phyloP scores from a whole-genome alignment of 768 basidiomycete genomes.

The Mrakia hoshinonis region DNA sequence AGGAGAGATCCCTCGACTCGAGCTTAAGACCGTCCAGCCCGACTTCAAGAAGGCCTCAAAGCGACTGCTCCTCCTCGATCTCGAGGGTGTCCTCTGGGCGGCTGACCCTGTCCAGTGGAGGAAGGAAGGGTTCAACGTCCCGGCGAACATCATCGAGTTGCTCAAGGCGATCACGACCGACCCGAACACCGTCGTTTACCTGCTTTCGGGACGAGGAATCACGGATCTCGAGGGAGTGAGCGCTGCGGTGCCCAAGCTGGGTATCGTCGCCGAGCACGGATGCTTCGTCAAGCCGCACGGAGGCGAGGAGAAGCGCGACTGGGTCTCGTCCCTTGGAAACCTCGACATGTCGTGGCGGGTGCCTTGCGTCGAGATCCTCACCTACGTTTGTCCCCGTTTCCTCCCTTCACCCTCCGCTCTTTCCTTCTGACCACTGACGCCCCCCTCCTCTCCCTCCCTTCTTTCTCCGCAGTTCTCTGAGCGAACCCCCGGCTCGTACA shows the following conservation, averaged over 20 bases:
- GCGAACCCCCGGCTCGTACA: conserved; percentile 74
- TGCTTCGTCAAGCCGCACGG: conserved; percentile 64
- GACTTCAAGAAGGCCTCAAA: conserved; percentile 58
- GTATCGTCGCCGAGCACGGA: conserved; percentile 80
- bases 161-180: conserved; percentile 57
- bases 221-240: conserved; percentile 59
- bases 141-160: conserved; percentile 45
- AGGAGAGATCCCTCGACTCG: conserved; percentile 43
- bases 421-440: not conserved
- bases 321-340: conserved; percentile 74
- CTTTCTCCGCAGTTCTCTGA: conserved; percentile 59
- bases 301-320: conserved; percentile 43
- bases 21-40: conserved; percentile 52
- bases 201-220: conserved; percentile 63
- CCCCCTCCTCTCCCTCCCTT: not conserved
- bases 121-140: conserved; percentile 38
- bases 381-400: conserved; percentile 55
- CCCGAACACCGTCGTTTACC: conserved; percentile 66
- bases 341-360: conserved; percentile 73
- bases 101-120: conserved; percentile 20
- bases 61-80: conserved; percentile 63
- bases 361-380: conserved; percentile 69
- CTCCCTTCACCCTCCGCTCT: conserved; percentile 4
- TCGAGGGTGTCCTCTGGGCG: conserved; percentile 54
- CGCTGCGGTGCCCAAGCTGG: conserved; percentile 55